Evolutionary conservation across 306 rosid species (phyloP).

Genomic region (Luffa aegyptiaca): DNA sequence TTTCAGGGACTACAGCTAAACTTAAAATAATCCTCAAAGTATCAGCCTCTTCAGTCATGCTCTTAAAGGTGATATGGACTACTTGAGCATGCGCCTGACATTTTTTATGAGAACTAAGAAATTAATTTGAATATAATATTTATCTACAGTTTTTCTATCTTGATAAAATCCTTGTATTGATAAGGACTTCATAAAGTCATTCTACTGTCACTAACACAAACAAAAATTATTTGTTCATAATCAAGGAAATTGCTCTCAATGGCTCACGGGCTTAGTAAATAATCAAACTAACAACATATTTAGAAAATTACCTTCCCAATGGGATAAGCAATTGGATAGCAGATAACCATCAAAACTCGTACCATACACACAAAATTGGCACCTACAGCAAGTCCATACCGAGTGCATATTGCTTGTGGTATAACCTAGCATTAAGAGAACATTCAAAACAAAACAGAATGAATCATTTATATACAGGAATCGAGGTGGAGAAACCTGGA

Average conservation of each 20-base stretch:
- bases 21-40: too few species aligned
- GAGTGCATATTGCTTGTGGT: conserved; percentile 91
- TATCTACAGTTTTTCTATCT: not conserved
- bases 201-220: not conserved
- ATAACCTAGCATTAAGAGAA: conserved; percentile 52
- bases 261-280: not conserved
- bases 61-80: not conserved
- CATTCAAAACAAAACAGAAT: not conserved
- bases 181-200: not conserved
- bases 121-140: not conserved
- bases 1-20: not conserved
- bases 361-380: conserved; percentile 75
- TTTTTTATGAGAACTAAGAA: not conserved
- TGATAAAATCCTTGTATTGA: not conserved
- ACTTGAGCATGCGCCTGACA: not conserved
- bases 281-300: conserved; percentile 1
- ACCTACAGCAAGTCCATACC: conserved; percentile 94
- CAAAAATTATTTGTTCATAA: not conserved
- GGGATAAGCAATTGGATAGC: conserved; percentile 91
- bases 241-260: not conserved
- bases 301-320: conserved; percentile 65
- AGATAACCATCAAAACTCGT: conserved; percentile 66
- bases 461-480: not conserved
- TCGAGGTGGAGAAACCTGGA: not conserved
- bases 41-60: not conserved